These are phyloP conservation scores for Kentomonas sorsogonicus DNA, from an alignment of 208 protist genomes.

Conservation along the genomic window DNA sequence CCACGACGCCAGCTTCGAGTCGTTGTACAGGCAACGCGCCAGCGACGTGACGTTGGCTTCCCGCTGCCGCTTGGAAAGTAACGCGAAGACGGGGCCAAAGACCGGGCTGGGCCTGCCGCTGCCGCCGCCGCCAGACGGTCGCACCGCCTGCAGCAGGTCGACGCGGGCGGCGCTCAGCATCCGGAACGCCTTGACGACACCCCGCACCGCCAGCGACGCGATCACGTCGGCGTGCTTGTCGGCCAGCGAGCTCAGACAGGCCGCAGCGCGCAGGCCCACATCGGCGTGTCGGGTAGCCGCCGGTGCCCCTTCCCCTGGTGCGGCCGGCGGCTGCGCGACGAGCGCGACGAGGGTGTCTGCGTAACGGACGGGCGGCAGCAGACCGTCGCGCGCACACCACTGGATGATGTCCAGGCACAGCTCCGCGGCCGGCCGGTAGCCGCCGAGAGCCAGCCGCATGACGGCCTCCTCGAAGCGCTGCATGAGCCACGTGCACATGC, in stretches of 20 bases:
- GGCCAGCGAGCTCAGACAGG: conserved; percentile 26
- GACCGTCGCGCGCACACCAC: conserved; percentile 43
- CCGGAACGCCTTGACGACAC: conserved; percentile 45
- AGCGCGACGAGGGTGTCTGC: conserved; percentile 47
- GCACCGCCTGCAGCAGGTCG: conserved; percentile 36
- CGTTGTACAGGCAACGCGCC: conserved; percentile 62
- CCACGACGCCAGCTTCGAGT: conserved; percentile 43
- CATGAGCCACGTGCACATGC: conserved; percentile 84
- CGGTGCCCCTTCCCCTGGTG: too few species aligned
- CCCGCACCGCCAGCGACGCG: conserved; percentile 25
- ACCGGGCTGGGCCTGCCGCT: conserved; percentile 19
- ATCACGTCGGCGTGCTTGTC: conserved; percentile 66
- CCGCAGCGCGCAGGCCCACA: conserved; percentile 25
- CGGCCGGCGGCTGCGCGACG: too few species aligned
- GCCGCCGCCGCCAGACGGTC: conserved; percentile 1
- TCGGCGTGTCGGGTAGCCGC: too few species aligned
- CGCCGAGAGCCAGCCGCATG: conserved; percentile 24
- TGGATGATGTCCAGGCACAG: conserved; percentile 60
- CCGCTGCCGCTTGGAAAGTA: conserved; percentile 49
- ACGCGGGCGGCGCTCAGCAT: conserved; percentile 49
- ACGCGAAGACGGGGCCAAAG: conserved; percentile 34
- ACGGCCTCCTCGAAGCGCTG: conserved; percentile 59
- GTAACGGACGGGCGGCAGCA: conserved; percentile 71
- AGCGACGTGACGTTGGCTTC: conserved; percentile 53
- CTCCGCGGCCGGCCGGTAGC: conserved; percentile 33